Percentiles rank a stretch among this genome's conserved stretches.
Conservation (phyloP, 202 grass and related monocot genomes). For the Zoysia matrella region DNA sequence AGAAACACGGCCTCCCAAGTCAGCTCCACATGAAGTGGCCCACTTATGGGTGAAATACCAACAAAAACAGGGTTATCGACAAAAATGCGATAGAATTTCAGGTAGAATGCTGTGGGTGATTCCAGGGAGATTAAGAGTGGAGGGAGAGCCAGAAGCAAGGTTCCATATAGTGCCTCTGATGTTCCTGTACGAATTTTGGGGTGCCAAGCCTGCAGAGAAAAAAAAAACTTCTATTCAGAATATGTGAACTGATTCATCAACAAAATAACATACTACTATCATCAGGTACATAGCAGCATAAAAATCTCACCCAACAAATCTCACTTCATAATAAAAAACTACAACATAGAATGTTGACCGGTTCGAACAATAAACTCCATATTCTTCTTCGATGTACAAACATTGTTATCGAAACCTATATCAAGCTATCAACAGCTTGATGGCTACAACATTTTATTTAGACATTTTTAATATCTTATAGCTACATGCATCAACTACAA, state of each 20-base stretch:
- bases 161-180: background rate
- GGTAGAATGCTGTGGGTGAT: slow-evolving; percentile 3
- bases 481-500: background rate
- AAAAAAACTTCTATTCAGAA: slow-evolving; percentile 21
- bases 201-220: slow-evolving; percentile 40
- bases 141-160: background rate
- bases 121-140: background rate
- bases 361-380: background rate
- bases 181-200: background rate
- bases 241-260: slow-evolving; percentile 7
- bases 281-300: background rate
- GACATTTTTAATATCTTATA: background rate
- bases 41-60: slow-evolving; percentile 8
- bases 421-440: background rate
- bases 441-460: background rate
- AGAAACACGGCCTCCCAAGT: slow-evolving; percentile 32
- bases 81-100: background rate
- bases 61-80: background rate
- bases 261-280: background rate
- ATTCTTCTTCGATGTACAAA: background rate
- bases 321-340: background rate
- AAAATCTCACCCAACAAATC: background rate
- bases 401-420: background rate
- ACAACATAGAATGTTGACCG: background rate
- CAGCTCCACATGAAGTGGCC: slow-evolving; percentile 34